Evolutionary conservation across 805 yeast genomes (phyloP), one percentile per base, ranked within the genome.

Genomic region (Starmerella apis): DNA sequence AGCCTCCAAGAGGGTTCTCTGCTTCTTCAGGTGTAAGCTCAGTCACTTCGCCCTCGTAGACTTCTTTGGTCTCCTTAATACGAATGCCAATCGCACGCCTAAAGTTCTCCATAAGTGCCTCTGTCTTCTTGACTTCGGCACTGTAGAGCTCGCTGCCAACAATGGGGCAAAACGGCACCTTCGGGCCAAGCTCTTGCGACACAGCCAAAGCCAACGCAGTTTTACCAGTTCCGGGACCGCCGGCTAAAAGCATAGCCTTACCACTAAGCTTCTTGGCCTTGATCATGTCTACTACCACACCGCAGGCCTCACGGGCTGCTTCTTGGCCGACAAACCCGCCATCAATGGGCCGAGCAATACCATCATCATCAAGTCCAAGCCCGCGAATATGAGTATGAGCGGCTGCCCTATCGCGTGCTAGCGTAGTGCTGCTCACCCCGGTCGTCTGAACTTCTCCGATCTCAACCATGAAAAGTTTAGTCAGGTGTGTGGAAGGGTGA

Each of bases 161-260:
- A 61, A 92, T 81, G 3, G 97, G 97, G 62, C 96, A 88, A 65
- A 92, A 92, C 43, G 98, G 98, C 48, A 92, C 97, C 63, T 90
- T 87, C 35, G 94, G 92, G 4, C 98, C 98, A 60, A 92, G 73
- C 65, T 86, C 96, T 65, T 92, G 97, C 3, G 96, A 86, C 50
- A 92, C 80, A 1, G 96, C 98, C 61, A 92, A 74, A 0, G 97
- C 97, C 61, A 92, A 75, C 1, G 98, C 98, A 2, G 98, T 92
- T 66, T 92, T 92, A 64, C 98, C 98, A 5, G 97, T 90, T 0
- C 97, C 96, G 9, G 98, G 97, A 5, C 95, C 94, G 47, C 98
- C 98, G 0, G 98, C 97, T 48, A 92, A 74, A 53, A 92, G 69
- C 46, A 92, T 80, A n/a, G 96, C 97, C 63, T 90, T 84, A 25